Evolutionary conservation across 192 early-diverging fungal genomes (phyloP).

Genomic region (Gigaspora rosea): DNA sequence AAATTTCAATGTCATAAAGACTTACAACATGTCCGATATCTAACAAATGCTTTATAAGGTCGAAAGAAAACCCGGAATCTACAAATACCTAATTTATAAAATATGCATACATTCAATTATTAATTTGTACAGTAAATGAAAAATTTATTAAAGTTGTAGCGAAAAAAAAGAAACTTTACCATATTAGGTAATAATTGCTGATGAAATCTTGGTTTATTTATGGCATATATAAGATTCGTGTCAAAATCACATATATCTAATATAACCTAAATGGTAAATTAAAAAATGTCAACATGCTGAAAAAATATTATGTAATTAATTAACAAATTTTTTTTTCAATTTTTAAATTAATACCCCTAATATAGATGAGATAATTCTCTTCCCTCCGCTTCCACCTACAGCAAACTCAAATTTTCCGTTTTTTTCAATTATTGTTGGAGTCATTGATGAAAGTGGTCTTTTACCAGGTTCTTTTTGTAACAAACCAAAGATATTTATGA

Average conservation of each 20-base stretch:
- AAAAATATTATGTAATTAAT: not conserved
- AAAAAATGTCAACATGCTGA: not conserved
- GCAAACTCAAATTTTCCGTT: slow-evolving; percentile 71
- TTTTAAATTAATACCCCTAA: slow-evolving; percentile 34
- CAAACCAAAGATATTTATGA: slow-evolving; percentile 2
- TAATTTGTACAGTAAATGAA: no score
- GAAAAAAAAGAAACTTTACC: slow-evolving; percentile 12
- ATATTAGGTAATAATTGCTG: slow-evolving; percentile 88
- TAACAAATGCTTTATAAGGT: no score
- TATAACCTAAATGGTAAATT: slow-evolving; percentile 54
- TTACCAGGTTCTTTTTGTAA: slow-evolving; percentile 67
- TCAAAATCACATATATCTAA: slow-evolving; percentile 76
- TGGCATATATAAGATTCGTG: slow-evolving; percentile 67
- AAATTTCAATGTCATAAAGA: no score
- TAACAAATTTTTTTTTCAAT: not conserved
- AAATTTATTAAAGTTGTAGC: no score
- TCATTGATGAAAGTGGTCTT: slow-evolving; percentile 74
- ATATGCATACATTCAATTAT: not conserved
- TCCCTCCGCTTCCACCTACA: slow-evolving; percentile 86
- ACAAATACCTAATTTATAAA: not conserved
- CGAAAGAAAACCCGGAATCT: no score
- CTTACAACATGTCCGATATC: no score
- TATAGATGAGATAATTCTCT: slow-evolving; percentile 76
- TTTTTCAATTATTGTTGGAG: slow-evolving; percentile 65
- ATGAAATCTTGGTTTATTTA: slow-evolving; percentile 76